phyloP scores from a whole-genome alignment of 805 yeast species.

The Candida qinlingensis region DNA sequence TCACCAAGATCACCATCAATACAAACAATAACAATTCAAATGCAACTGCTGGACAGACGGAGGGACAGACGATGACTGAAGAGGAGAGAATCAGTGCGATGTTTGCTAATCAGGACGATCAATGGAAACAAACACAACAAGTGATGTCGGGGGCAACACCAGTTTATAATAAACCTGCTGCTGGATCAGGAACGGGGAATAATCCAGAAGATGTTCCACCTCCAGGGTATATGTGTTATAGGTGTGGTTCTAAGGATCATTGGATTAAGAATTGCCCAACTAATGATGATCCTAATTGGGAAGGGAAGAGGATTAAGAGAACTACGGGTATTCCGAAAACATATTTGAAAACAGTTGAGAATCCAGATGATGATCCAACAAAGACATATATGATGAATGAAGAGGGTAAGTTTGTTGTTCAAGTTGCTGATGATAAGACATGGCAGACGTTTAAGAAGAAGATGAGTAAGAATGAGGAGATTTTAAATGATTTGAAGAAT shows the following conservation, averaged over 20 bases:
- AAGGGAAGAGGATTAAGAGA: constrained; percentile 82
- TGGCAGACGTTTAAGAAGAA: constrained; percentile 86
- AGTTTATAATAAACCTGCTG: constrained; percentile 48
- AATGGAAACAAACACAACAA: constrained; percentile 93
- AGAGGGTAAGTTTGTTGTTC: constrained; percentile 92
- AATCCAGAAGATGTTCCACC: constrained; percentile 77
- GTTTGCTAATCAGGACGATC: constrained; percentile 91
- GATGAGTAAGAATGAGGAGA: constrained; percentile 20
- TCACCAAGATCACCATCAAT: constrained; percentile 29
- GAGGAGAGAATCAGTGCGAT: constrained; percentile 84
- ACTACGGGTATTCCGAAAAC: constrained; percentile 98
- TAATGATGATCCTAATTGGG: constrained; percentile 87
- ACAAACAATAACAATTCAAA: constrained; percentile 9
- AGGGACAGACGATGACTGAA: constrained; percentile 53
- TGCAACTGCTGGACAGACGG: constrained; percentile 9
- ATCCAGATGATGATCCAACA: constrained; percentile 62
- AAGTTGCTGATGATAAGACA: constrained; percentile 88
- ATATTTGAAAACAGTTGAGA: constrained; percentile 79
- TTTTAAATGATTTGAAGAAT: constrained; percentile 25
- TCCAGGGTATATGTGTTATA: constrained; percentile 91
- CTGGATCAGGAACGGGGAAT: constrained; percentile 18
- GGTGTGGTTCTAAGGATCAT: constrained; percentile 95
- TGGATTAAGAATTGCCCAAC: constrained; percentile 97
- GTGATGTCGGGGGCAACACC: constrained; percentile 83
- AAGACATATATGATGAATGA: constrained; percentile 79